A percentile compares a stretch with the other conserved stretches of the same genome.
These are phyloP conservation scores for Gypsophila paniculata DNA, from an alignment of 179 eudicot genomes.

Conservation along the genomic window DNA sequence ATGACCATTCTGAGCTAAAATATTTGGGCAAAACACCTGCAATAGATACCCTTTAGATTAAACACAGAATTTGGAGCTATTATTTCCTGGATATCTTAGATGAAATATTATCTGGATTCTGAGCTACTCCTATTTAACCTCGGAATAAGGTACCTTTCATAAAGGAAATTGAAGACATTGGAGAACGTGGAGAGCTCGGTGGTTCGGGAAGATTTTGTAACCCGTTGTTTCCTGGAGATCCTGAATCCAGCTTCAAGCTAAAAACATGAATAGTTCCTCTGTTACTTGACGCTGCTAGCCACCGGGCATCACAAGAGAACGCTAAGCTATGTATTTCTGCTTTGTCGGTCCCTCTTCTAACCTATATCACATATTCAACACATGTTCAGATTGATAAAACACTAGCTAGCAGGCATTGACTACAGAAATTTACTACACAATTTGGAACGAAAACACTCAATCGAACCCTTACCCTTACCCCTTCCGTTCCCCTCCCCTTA, in stretches of 20 bases:
- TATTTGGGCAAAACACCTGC: conserved; percentile 81
- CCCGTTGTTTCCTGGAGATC: conserved; percentile 22
- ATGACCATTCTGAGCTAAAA: conserved; percentile 87
- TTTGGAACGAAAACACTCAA: neutral
- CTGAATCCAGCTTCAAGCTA: conserved; percentile 32
- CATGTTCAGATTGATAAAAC: neutral
- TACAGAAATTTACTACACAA: too few relatives aligned
- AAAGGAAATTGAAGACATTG: conserved; percentile 34
- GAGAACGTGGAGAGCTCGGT: conserved; percentile 29
- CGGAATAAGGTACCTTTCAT: conserved; percentile 53
- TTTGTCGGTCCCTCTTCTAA: conserved; percentile 42
- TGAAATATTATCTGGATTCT: neutral
- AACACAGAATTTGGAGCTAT: neutral
- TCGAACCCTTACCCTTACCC: neutral
- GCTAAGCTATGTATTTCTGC: conserved; percentile 47
- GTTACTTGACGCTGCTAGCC: conserved; percentile 43
- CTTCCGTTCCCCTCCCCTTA: neutral
- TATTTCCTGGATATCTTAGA: neutral
- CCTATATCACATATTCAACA: conserved; percentile 26
- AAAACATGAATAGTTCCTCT: conserved; percentile 47
- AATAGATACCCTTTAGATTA: conserved; percentile 23
- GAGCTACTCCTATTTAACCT: neutral
- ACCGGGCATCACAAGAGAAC: conserved; percentile 35
- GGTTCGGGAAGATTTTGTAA: conserved; percentile 26
- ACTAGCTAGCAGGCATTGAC: neutral